Evolutionary conservation across 805 yeast species (phyloP).

Genomic region (Barnettozyma sp.): DNA sequence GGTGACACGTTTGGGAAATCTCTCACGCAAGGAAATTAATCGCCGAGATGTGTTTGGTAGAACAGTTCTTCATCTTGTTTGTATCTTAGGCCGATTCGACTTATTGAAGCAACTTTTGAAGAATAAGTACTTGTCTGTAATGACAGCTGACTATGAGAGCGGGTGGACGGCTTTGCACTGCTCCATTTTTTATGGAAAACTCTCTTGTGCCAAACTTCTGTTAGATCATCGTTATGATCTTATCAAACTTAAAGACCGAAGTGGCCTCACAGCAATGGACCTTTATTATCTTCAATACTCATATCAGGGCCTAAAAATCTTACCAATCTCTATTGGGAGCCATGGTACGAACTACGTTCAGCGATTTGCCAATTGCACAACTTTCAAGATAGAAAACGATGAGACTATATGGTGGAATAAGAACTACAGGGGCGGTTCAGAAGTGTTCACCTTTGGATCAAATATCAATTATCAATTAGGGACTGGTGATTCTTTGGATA

Average conservation of each 20-base stretch:
- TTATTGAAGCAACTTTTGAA: conserved; percentile 40
- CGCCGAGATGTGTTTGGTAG: conserved; percentile 68
- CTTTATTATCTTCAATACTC: conserved; percentile 35
- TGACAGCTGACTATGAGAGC: conserved; percentile 58
- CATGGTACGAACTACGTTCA: conserved; percentile 18
- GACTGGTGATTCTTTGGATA: conserved; percentile 53
- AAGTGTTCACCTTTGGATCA: conserved; percentile 54
- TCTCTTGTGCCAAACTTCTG: conserved; percentile 44
- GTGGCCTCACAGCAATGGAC: conserved; percentile 68
- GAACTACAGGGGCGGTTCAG: conserved; percentile 45
- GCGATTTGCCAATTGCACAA: conserved; percentile 9
- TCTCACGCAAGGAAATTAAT: conserved; percentile 33
- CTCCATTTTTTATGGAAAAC: conserved; percentile 50
- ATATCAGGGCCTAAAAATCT: conserved; percentile 35
- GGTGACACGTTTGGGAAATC: conserved; percentile 17
- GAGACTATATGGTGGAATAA: conserved; percentile 35
- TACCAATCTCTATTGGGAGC: conserved; percentile 34
- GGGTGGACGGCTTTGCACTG: conserved; percentile 80
- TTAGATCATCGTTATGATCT: conserved; percentile 31
- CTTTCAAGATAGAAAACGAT: conserved; percentile 4
- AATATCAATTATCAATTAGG: conserved; percentile 60
- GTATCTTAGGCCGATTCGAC: conserved; percentile 43
- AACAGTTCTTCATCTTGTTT: conserved; percentile 50
- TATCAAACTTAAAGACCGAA: conserved; percentile 57
- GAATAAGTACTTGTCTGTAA: conserved; percentile 38